Evolutionary conservation across 2,329 filamentous ascomycete genomes (phyloP), one percentile per base, ranked within the genome.

Genomic region (Periconia digitata): DNA sequence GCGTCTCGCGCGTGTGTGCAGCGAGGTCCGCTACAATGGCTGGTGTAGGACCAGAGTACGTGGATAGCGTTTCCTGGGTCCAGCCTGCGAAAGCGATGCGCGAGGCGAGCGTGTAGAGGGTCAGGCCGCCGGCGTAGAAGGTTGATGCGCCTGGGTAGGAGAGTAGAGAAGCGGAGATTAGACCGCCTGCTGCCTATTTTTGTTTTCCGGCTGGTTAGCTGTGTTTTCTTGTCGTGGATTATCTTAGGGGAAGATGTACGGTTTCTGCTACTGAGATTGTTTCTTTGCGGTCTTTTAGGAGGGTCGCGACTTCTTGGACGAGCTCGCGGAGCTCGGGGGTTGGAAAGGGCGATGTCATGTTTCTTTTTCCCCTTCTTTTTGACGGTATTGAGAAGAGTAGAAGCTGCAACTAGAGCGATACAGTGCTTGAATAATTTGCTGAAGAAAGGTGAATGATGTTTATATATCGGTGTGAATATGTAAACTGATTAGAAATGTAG

Each of bases 231-330:
- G 13, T 8, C 15, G 2, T 21, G 36, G 20, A 18, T 8, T 10
- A 13, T 12, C 27, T 4, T 20, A 24, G 43, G 35, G 20, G 35
- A 36, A 24, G 15, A 13, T 42, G 41, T 70, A 80, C 79, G 17
- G 83, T 86, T 66, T 86, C 84, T 44, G 81, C 83, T 32, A 86
- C 78, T 49, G 77, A 80, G 54, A 86, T 74, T 27, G 77, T 84
- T 61, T 85, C 79, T 50, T 77, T 75, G 46, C 76, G 76, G 37
- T 78, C 72, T 55, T 78, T 80, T 34, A 86, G 74, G 34, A 84
- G 74, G 2, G 67, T 61, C 3, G 77, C 74, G 21, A 85, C 74
- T 67, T 83, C 78, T 24, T 66, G 56, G 10, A 77, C 70, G 24
- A 81, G 68, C 5, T 68, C 60, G 13, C 66, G 71, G 43, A 83